Conservation (phyloP, 1,139 yeast species). For the Nakaseomyces uthaithaninus region DNA sequence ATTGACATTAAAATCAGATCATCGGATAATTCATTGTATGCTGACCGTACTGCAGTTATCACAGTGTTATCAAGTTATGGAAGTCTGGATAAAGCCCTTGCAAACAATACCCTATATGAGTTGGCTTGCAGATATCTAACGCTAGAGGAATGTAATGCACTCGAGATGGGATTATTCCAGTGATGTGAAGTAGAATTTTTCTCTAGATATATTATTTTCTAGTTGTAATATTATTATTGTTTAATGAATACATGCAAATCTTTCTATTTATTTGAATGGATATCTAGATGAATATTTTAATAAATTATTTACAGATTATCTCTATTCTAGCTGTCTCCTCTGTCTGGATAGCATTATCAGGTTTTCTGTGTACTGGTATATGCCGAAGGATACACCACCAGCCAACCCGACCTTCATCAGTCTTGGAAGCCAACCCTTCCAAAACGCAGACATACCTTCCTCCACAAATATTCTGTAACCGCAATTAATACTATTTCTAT, state of each 20-base stretch:
- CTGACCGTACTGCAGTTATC: background rate
- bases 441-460: constrained; percentile 58
- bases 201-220: background rate
- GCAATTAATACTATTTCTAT: constrained; percentile 61
- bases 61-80: background rate
- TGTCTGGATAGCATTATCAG: constrained; percentile 18
- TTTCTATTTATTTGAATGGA: background rate
- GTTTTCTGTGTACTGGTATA: constrained; percentile 55
- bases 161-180: constrained; percentile 21
- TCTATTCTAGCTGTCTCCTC: constrained; percentile 16
- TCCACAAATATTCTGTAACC: constrained; percentile 61
- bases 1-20: background rate
- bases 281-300: constrained; percentile 3
- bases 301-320: constrained; percentile 3
- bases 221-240: background rate
- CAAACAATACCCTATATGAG: constrained; percentile 14
- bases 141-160: constrained; percentile 21
- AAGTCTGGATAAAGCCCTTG: background rate
- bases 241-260: constrained; percentile 1
- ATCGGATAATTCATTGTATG: background rate
- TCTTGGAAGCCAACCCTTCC: constrained; percentile 78
- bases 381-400: constrained; percentile 68
- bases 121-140: constrained; percentile 23
- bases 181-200: background rate
- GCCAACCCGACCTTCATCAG: constrained; percentile 68